phyloP scores from a whole-genome alignment of 108 stramenopile species.

The Discostella pseudostelligera region DNA sequence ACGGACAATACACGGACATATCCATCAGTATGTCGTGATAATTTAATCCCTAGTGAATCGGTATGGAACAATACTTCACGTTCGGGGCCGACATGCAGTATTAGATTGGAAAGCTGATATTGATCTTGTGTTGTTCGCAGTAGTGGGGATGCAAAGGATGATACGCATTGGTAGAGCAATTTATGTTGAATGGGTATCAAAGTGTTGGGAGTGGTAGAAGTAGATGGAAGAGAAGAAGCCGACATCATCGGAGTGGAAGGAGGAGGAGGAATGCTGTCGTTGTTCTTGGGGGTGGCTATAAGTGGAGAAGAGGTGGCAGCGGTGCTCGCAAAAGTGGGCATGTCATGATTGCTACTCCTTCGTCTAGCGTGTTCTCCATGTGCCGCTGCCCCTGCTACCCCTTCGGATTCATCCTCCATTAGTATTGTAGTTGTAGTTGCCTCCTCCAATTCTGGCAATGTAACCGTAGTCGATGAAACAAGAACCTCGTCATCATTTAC shows the following conservation, averaged over 20 bases:
- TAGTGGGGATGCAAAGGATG: not conserved
- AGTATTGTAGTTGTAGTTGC: conserved; percentile 5
- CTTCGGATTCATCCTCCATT: too few relatives aligned
- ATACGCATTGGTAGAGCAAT: not conserved
- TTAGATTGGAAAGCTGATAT: not conserved
- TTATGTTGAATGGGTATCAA: not conserved
- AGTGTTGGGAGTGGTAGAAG: not conserved
- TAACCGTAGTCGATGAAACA: not conserved
- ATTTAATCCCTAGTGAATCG: conserved; percentile 28
- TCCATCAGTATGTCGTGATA: conserved; percentile 40
- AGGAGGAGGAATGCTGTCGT: not conserved
- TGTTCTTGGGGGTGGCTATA: too few relatives aligned
- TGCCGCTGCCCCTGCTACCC: too few relatives aligned
- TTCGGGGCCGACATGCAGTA: conserved; percentile 25
- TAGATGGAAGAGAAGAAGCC: not conserved
- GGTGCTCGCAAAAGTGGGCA: too few relatives aligned
- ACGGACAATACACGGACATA: conserved; percentile 34
- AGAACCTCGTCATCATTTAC: conserved; percentile 9
- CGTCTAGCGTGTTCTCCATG: too few relatives aligned
- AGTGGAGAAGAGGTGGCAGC: too few relatives aligned
- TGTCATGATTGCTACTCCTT: too few relatives aligned
- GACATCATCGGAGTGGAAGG: not conserved
- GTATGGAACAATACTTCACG: conserved; percentile 27
- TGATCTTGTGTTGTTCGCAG: not conserved
- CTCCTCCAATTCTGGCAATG: conserved; percentile 8